Evolutionary conservation across 2,329 filamentous ascomycete genomes (phyloP).

Genomic region (Incumbomyces delicatus): DNA sequence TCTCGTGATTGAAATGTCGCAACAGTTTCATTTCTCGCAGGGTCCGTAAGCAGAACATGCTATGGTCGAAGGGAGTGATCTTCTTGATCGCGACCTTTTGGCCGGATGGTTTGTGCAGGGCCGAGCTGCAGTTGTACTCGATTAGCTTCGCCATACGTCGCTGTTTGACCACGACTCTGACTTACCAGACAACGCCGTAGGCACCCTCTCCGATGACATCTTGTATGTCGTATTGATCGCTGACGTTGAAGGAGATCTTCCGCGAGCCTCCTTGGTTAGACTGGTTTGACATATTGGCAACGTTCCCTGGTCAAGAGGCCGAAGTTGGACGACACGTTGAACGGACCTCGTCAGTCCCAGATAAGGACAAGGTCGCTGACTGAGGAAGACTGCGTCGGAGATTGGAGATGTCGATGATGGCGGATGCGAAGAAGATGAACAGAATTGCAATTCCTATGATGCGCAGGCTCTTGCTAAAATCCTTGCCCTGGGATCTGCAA

Average conservation of each 20-base stretch:
- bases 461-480: no score
- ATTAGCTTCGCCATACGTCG: no score
- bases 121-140: slow-evolving; percentile 61
- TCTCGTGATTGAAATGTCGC: slow-evolving; percentile 98
- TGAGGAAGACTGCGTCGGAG: no score
- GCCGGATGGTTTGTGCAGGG: slow-evolving; percentile 92
- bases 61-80: slow-evolving; percentile 98
- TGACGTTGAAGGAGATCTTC: slow-evolving; percentile 99
- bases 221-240: slow-evolving; percentile 98
- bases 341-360: no score
- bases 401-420: no score
- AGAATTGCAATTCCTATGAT: no score
- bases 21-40: slow-evolving; percentile 98
- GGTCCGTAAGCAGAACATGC: slow-evolving; percentile 95
- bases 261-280: slow-evolving; percentile 54
- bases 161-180: slow-evolving; percentile 13
- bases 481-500: no score
- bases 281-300: slow-evolving; percentile 32
- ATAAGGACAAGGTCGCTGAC: no score
- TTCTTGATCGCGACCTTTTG: slow-evolving; percentile 99
- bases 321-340: no score
- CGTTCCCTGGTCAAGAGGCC: no score
- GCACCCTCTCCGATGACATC: slow-evolving; percentile 98
- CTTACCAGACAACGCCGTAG: slow-evolving; percentile 96
- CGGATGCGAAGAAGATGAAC: no score